A percentile compares a stretch with the other conserved stretches of the same genome.
Evolutionary conservation across 306 rosid species (phyloP).

Genomic region (Benincasa hispida): DNA sequence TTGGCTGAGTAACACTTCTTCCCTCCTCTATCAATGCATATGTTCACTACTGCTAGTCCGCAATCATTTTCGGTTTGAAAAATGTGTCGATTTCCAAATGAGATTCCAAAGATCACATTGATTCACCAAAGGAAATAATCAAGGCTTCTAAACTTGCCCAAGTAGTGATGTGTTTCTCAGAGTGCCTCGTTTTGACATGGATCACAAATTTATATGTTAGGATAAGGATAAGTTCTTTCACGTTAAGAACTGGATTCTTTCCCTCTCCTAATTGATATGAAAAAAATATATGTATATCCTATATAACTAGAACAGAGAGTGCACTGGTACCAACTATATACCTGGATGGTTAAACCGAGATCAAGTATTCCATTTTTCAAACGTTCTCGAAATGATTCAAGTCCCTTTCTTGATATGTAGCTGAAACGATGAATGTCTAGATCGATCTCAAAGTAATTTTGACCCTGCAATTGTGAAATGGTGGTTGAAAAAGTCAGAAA

Average conservation of each 20-base stretch:
- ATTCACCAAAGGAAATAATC: neutral
- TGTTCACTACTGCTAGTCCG: neutral
- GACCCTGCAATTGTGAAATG: conserved; percentile 38
- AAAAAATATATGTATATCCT: neutral
- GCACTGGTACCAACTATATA: neutral
- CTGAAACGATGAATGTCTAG: conserved; percentile 93
- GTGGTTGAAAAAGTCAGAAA: neutral
- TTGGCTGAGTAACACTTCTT: neutral
- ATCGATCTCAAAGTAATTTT: conserved; percentile 90
- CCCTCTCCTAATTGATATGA: neutral
- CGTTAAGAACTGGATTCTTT: neutral
- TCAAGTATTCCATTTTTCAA: conserved; percentile 63
- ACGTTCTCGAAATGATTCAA: conserved; percentile 74
- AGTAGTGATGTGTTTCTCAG: neutral
- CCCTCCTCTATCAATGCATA: neutral
- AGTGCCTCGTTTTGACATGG: neutral
- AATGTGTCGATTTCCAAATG: neutral
- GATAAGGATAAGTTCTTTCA: neutral
- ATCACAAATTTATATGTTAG: too few species aligned
- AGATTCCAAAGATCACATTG: neutral
- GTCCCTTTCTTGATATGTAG: conserved; percentile 90
- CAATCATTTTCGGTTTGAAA: neutral
- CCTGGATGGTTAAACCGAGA: conserved; percentile 86
- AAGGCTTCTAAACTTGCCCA: neutral
- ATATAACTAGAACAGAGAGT: neutral